phyloP scores from a whole-genome alignment of 805 yeast species.

The Teunomyces pallodes region DNA sequence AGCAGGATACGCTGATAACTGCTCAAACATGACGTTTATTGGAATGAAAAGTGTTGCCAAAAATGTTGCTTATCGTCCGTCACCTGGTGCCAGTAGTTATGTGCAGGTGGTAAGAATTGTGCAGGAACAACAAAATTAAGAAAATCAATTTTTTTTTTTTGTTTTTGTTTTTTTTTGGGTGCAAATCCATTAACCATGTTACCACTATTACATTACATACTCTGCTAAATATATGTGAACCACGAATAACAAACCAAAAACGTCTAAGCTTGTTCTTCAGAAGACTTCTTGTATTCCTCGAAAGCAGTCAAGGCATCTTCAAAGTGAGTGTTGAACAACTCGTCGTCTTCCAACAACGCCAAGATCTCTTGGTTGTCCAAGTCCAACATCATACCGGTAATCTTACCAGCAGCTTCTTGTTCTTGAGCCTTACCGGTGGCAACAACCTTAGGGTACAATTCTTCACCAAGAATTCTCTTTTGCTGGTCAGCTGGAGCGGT shows the following conservation, averaged over 20 bases:
- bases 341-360: slow-evolving; percentile 86
- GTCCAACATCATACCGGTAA: slow-evolving; percentile 98
- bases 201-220: slow-evolving; percentile 17
- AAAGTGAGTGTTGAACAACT: slow-evolving; percentile 83
- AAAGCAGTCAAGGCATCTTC: slow-evolving; percentile 94
- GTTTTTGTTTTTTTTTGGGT: slow-evolving; percentile 21
- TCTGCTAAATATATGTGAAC: slow-evolving; percentile 17
- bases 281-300: slow-evolving; percentile 77
- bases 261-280: slow-evolving; percentile 25
- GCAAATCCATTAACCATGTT: slow-evolving; percentile 24
- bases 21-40: slow-evolving; percentile 6
- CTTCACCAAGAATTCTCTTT: slow-evolving; percentile 98
- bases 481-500: slow-evolving; percentile 82
- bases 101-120: background rate
- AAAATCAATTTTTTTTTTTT: background rate
- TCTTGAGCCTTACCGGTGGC: slow-evolving; percentile 84
- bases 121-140: background rate
- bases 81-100: background rate
- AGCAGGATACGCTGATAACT: slow-evolving; percentile 21
- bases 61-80: background rate
- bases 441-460: slow-evolving; percentile 87
- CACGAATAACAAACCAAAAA: slow-evolving; percentile 5
- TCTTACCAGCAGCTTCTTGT: slow-evolving; percentile 95
- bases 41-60: background rate
- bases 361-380: slow-evolving; percentile 89